These are phyloP conservation scores for Solanum verrucosum DNA, from an alignment of 257 asterid species.

Conservation along the genomic window DNA sequence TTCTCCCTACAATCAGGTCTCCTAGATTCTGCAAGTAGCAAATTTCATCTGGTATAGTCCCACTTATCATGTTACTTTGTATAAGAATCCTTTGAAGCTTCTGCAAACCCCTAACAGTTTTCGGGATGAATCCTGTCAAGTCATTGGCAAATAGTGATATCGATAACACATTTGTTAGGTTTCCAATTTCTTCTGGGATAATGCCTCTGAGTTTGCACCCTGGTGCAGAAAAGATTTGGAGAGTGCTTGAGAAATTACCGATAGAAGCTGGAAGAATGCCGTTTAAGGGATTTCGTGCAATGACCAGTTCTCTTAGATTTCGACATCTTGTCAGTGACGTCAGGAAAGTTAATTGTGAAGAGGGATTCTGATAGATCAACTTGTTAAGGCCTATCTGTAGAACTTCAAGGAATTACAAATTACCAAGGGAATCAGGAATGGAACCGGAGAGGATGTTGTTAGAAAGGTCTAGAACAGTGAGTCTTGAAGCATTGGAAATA, in stretches of 20 bases:
- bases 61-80: neutral
- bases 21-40: neutral
- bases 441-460: slow-evolving; percentile 16
- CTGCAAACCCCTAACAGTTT: neutral
- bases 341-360: neutral
- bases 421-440: slow-evolving; percentile 25
- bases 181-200: slow-evolving; percentile 25
- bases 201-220: slow-evolving; percentile 2
- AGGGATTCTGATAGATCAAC: neutral
- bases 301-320: neutral
- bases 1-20: fast-evolving
- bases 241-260: slow-evolving; percentile 21
- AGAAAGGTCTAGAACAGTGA: neutral
- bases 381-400: neutral
- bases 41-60: neutral
- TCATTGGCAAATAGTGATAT: neutral
- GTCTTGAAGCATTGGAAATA: slow-evolving; percentile 7
- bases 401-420: slow-evolving; percentile 6
- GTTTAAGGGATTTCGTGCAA: neutral
- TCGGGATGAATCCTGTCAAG: neutral
- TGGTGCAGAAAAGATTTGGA: neutral
- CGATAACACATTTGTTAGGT: neutral
- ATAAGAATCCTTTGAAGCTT: neutral
- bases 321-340: slow-evolving; percentile 6
- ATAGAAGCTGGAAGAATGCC: slow-evolving; percentile 14